Base-by-base conservation (phyloP, 2,329 filamentous ascomycete species). In the Ophiocordyceps australis region DNA sequence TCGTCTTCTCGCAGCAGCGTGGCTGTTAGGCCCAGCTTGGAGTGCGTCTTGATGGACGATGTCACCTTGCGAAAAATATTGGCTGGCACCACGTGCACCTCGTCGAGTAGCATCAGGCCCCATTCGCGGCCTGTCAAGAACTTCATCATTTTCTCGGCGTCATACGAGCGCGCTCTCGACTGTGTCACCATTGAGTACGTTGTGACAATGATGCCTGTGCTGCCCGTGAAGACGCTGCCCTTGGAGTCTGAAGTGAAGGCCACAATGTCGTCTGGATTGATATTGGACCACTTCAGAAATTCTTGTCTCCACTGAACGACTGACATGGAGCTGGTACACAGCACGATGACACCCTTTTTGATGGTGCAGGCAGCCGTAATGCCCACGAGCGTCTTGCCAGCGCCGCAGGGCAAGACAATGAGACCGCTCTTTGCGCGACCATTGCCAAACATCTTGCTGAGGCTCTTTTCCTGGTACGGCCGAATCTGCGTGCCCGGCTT, bases 101-200 rank as follows among this genome's bases (percentile, higher is more conserved):
- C 89, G 42, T 98, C 89, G 8, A 95, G 64, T 29, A 98, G 75
- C 75, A 98, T 91, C 31, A 98, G 59, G 40, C 89, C 89, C 89
- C 89, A 98, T 62, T 98, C 89, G 34, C 85, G 74, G 4, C 66
- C 65, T 12, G 73, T 74, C 34, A 98, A 65, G 46, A 93, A 95
- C 33, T 89, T 74, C 82, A 98, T 94, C 72, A 95, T 92, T 57
- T 93, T 91, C 44, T 89, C 74, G 4, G 86, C 80, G 46, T 98
- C 86, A 45, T 95, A 75, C 2, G 89, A 86, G 30, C 86, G 68
- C 31, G 81, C 77, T 25, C 82, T 68, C 10, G 76, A 83, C 42
- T 89, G 80, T 7, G 82, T 92, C n/a, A 98, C 83, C 89, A 98
- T 98, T 31, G 82, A 89, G 50, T 98, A 98, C 2, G 89, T 98